These are phyloP conservation scores for Gossypium lobatum DNA, from an alignment of 441 rosid genomes.

Conservation along the genomic window DNA sequence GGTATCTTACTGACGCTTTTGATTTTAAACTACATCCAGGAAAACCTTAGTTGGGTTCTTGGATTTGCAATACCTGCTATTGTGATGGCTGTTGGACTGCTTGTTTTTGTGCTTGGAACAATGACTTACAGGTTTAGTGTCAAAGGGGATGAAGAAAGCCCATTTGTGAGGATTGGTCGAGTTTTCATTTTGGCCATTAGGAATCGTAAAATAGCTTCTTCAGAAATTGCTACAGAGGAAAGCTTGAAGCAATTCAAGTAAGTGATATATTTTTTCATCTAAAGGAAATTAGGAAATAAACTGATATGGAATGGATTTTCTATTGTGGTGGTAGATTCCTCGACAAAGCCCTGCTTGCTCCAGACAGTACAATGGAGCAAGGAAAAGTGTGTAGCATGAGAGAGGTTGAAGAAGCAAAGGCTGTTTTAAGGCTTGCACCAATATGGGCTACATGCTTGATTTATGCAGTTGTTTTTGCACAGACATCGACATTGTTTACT, in stretches of 20 bases:
- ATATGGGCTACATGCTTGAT: not conserved
- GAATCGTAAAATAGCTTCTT: constrained; percentile 27
- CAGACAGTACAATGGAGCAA: not conserved
- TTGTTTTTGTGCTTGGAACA: constrained; percentile 37
- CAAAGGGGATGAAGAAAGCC: constrained; percentile 19
- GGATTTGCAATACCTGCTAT: constrained; percentile 46
- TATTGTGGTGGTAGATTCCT: not conserved
- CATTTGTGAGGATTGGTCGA: constrained; percentile 35
- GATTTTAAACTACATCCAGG: constrained; percentile 41
- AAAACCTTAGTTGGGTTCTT: constrained; percentile 46
- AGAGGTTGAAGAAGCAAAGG: not conserved
- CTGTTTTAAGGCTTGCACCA: not conserved
- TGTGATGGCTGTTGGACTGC: constrained; percentile 31
- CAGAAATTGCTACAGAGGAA: constrained; percentile 19
- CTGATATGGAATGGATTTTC: not conserved
- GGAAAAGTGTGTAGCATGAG: not conserved
- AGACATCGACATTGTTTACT: not conserved
- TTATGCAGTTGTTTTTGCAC: not conserved
- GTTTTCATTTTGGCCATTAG: constrained; percentile 33
- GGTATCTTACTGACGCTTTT: constrained; percentile 22
- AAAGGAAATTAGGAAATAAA: not conserved
- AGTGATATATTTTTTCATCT: constrained; percentile 9
- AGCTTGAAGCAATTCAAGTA: constrained; percentile 37
- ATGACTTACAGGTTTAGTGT: constrained; percentile 31
- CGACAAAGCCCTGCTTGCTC: not conserved